These are phyloP conservation scores for Gaertneriomyces sp. DNA, from an alignment of 192 early-diverging fungal genomes.

Conservation along the genomic window DNA sequence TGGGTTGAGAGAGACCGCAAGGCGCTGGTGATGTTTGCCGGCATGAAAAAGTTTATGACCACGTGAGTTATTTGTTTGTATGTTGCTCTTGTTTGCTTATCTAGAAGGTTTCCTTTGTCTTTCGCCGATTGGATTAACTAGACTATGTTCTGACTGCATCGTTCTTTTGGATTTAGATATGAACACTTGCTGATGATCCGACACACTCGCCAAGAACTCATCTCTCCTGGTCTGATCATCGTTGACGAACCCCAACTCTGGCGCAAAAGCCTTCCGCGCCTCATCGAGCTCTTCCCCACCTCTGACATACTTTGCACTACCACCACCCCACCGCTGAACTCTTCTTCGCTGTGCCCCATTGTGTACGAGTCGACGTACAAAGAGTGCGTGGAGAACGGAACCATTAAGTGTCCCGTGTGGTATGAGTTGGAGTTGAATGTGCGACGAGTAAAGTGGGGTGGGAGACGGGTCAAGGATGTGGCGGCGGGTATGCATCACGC, in stretches of 20 bases:
- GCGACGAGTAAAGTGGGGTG: too few species aligned
- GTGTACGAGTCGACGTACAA: too few species aligned
- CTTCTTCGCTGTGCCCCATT: neutral
- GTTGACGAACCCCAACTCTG: conserved; percentile 3
- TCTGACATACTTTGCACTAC: neutral
- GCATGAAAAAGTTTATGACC: neutral
- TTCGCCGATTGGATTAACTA: too few species aligned
- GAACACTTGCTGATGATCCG: neutral
- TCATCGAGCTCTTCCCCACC: neutral
- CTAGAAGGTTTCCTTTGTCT: neutral
- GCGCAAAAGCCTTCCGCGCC: neutral
- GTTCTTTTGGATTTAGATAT: neutral
- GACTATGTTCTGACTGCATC: too few species aligned
- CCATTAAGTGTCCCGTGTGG: too few species aligned
- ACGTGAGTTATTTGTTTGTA: neutral
- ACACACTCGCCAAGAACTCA: neutral
- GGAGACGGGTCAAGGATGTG: too few species aligned
- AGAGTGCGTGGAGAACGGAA: too few species aligned
- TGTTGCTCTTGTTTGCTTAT: neutral
- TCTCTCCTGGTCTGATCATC: neutral
- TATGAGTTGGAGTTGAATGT: too few species aligned
- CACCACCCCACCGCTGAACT: neutral
- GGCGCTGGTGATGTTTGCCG: too few species aligned
- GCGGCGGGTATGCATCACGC: too few species aligned
- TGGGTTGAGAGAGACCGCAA: too few species aligned